These are phyloP conservation scores for Combretum micranthum DNA, from an alignment of 345 rosid species.

Conservation along the genomic window DNA sequence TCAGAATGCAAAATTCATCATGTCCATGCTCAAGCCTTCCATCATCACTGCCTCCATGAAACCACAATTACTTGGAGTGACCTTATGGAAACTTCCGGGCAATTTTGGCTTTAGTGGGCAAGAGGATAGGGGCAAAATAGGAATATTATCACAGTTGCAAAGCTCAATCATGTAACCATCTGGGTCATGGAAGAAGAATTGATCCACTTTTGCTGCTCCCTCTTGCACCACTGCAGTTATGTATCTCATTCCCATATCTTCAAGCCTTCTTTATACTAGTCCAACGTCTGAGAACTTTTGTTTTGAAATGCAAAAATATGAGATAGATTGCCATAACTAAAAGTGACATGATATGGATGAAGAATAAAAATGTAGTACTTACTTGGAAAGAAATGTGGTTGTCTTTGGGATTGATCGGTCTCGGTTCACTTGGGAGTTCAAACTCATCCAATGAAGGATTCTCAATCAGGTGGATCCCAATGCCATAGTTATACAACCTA, in stretches of 20 bases:
- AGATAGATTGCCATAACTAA: too few relatives aligned
- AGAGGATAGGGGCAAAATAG: slow-evolving; percentile 37
- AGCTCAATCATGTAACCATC: slow-evolving; percentile 61
- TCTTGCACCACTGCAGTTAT: slow-evolving; percentile 45
- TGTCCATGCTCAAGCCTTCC: slow-evolving; percentile 62
- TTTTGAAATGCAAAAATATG: not conserved
- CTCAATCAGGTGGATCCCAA: slow-evolving; percentile 56
- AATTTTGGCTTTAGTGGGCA: slow-evolving; percentile 26
- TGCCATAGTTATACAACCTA: slow-evolving; percentile 54
- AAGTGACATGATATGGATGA: too few relatives aligned
- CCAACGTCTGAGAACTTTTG: slow-evolving; percentile 42
- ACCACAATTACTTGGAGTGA: slow-evolving; percentile 27
- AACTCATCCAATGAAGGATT: slow-evolving; percentile 36
- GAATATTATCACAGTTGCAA: slow-evolving; percentile 50
- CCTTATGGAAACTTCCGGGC: slow-evolving; percentile 23
- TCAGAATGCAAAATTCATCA: slow-evolving; percentile 45
- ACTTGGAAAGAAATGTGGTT: slow-evolving; percentile 23
- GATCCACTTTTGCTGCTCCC: slow-evolving; percentile 39
- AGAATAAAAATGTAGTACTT: not conserved
- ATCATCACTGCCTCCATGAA: slow-evolving; percentile 48
- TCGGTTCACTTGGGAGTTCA: slow-evolving; percentile 24
- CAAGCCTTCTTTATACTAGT: slow-evolving; percentile 37
- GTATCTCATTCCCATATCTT: slow-evolving; percentile 41
- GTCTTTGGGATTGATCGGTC: slow-evolving; percentile 50
- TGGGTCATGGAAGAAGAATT: slow-evolving; percentile 58